These are phyloP conservation scores for Tetrapisispora nanseiensis DNA, from an alignment of 805 yeast species.

Conservation along the genomic window DNA sequence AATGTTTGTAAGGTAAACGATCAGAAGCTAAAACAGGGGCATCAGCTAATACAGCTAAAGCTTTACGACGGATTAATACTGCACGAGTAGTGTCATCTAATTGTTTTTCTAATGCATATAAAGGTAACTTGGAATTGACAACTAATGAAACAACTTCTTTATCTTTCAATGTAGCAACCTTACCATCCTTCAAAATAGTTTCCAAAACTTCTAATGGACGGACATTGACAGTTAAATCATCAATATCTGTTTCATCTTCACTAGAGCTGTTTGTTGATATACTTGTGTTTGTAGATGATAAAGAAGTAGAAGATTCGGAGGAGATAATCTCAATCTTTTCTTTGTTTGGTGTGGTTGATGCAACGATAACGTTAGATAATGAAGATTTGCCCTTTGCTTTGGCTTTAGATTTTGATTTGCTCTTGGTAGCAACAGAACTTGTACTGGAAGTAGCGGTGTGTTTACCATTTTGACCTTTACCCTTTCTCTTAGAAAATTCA, in stretches of 20 bases:
- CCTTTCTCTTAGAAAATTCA: constrained; percentile 17
- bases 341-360: neutral
- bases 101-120: constrained; percentile 91
- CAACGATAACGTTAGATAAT: neutral
- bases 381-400: neutral
- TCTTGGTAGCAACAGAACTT: neutral
- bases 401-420: neutral
- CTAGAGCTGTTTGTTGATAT: constrained; percentile 4
- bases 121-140: constrained; percentile 68
- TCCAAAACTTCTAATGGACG: constrained; percentile 58
- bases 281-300: neutral
- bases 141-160: constrained; percentile 69
- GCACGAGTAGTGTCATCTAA: constrained; percentile 85
- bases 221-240: constrained; percentile 28
- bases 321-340: neutral
- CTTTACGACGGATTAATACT: constrained; percentile 82
- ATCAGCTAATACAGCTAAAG: constrained; percentile 74
- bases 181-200: constrained; percentile 58
- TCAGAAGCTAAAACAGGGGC: constrained; percentile 68
- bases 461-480: neutral
- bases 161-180: constrained; percentile 53
- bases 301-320: neutral
- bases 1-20: constrained; percentile 68
- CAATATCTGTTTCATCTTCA: constrained; percentile 27
- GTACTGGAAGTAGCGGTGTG: neutral